phyloP scores from a whole-genome alignment of 768 basidiomycete species.

The Guyanaporus albipodus region DNA sequence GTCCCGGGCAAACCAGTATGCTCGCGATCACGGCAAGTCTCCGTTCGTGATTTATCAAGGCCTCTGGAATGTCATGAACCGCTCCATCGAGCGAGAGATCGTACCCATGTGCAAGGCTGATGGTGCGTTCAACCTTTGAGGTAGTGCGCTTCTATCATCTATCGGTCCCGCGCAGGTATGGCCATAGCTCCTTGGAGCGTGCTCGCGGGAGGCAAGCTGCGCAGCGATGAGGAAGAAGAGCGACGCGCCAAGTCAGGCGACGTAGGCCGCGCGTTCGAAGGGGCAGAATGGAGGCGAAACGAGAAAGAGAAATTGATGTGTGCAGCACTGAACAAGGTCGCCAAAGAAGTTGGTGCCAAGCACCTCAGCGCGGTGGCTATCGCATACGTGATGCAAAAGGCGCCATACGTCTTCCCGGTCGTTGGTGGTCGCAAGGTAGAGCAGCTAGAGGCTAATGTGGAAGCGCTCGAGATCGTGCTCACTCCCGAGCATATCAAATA shows the following conservation, averaged over 20 bases:
- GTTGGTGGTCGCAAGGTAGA: constrained; percentile 51
- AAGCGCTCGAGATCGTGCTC: constrained; percentile 46
- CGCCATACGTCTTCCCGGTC: constrained; percentile 49
- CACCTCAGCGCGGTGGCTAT: constrained; percentile 41
- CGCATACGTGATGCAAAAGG: constrained; percentile 53
- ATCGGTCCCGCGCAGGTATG: constrained; percentile 15
- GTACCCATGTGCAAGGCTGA: constrained; percentile 33
- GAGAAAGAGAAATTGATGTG: constrained; percentile 42
- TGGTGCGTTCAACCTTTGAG: constrained; percentile 3
- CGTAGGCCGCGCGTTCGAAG: background rate
- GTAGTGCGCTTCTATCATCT: background rate
- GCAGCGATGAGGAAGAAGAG: constrained; percentile 31
- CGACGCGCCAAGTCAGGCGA: constrained; percentile 22
- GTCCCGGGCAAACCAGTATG: constrained; percentile 40
- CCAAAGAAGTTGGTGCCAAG: constrained; percentile 45
- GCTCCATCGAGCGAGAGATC: constrained; percentile 45
- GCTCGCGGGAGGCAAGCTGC: constrained; percentile 33
- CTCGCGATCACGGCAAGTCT: constrained; percentile 38
- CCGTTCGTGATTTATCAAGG: constrained; percentile 47
- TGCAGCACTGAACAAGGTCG: constrained; percentile 47
- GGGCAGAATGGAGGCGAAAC: constrained; percentile 40
- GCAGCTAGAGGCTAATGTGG: constrained; percentile 46
- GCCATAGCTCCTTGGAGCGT: constrained; percentile 38
- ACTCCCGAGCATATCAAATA: constrained; percentile 42
- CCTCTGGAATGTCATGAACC: constrained; percentile 28